Percentiles rank a stretch among this genome's conserved stretches.
phyloP scores from a whole-genome alignment of 192 early-diverging fungal species.

The Backusella liffmaniae region DNA sequence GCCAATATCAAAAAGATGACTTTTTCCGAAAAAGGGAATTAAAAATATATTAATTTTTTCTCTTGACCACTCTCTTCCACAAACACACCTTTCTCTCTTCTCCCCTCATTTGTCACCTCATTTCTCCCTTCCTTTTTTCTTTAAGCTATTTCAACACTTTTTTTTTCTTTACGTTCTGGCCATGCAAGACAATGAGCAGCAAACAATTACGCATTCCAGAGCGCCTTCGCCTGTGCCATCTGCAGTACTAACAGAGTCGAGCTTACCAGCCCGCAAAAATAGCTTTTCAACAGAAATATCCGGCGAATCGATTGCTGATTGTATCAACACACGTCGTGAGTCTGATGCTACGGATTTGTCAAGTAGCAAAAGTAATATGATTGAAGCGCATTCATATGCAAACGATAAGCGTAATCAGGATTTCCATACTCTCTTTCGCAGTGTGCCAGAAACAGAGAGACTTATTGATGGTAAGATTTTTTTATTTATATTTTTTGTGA shows the following conservation, averaged over 20 bases:
- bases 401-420: constrained; percentile 51
- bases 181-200: constrained; percentile 1
- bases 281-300: constrained; percentile 4
- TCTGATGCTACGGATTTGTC: neutral
- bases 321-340: neutral
- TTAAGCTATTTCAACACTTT: neutral
- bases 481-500: neutral
- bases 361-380: neutral
- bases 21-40: neutral
- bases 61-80: neutral
- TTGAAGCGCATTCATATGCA: constrained; percentile 19
- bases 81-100: neutral
- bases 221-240: constrained; percentile 20
- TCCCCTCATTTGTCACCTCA: neutral
- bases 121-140: neutral
- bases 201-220: constrained; percentile 3
- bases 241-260: neutral
- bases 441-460: constrained; percentile 51
- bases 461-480: constrained; percentile 54
- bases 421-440: constrained; percentile 53
- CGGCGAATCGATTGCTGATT: neutral
- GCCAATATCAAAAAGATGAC: neutral
- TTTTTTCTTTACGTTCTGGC: neutral
- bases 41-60: neutral
- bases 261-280: neutral